A percentile compares a stretch with the other conserved stretches of the same genome.
phyloP scores from a whole-genome alignment of 768 basidiomycete species.

The Phallus indusiatus region DNA sequence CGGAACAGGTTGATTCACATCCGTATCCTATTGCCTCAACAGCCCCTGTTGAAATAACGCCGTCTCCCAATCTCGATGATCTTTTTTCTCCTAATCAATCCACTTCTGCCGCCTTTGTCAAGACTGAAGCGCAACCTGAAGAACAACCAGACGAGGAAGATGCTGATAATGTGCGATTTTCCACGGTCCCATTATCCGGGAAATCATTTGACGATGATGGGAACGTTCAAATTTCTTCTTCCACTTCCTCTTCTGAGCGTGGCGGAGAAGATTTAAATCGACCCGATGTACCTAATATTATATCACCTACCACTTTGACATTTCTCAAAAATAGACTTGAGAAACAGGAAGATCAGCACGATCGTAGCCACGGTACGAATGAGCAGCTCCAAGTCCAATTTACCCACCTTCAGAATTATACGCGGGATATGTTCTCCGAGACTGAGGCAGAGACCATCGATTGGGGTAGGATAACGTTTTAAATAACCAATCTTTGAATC shows the following conservation, averaged over 20 bases:
- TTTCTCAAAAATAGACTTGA: slow-evolving; percentile 49
- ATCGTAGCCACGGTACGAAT: slow-evolving; percentile 54
- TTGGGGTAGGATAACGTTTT: slow-evolving; percentile 49
- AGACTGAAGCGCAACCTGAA: not conserved
- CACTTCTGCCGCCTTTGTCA: not conserved
- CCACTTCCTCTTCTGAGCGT: slow-evolving; percentile 19
- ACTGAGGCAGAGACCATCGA: slow-evolving; percentile 25
- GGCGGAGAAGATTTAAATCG: slow-evolving; percentile 13
- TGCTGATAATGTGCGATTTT: slow-evolving; percentile 37
- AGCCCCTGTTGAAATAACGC: not conserved
- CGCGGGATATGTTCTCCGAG: slow-evolving; percentile 23
- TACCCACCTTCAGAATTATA: slow-evolving; percentile 51
- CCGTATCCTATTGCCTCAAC: not conserved
- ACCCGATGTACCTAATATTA: slow-evolving; percentile 32
- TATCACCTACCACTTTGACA: slow-evolving; percentile 40
- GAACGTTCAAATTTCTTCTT: slow-evolving; percentile 18
- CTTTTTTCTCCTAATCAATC: not conserved
- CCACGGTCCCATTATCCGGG: slow-evolving; percentile 34
- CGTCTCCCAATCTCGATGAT: not conserved
- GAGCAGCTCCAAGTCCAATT: slow-evolving; percentile 73
- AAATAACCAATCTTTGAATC: slow-evolving; percentile 8
- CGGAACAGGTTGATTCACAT: not conserved
- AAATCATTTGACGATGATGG: slow-evolving; percentile 25
- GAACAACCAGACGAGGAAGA: not conserved
- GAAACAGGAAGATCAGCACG: slow-evolving; percentile 34